Conservation (phyloP, 768 basidiomycete species). For the Panellus pusillus region DNA sequence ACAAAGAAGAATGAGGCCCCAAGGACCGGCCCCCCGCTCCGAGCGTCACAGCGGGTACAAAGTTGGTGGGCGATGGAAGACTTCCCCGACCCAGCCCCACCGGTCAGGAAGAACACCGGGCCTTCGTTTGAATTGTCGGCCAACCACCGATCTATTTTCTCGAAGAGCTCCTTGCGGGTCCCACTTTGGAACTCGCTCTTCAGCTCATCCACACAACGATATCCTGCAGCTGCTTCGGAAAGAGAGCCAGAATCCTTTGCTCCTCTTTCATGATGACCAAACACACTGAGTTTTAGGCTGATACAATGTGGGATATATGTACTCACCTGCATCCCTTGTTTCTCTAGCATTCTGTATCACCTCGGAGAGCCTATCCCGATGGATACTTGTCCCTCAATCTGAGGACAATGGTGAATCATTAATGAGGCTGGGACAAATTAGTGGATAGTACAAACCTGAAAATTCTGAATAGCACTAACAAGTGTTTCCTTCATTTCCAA, state of each 20-base stretch:
- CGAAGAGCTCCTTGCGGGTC: neutral
- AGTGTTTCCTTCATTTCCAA: neutral
- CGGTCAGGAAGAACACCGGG: conserved; percentile 1
- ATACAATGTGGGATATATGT: neutral
- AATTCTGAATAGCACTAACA: neutral
- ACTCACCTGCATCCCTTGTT: neutral
- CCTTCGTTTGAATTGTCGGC: neutral
- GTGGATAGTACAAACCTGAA: neutral
- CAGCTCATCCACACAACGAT: no score
- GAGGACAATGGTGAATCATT: no score
- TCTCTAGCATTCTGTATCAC: neutral
- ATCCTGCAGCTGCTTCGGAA: no score
- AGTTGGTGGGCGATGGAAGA: no score
- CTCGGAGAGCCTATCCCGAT: neutral
- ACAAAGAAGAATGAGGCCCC: no score
- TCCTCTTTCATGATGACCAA: neutral
- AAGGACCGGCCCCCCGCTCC: neutral
- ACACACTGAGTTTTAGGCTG: neutral
- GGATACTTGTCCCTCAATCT: conserved; percentile 1
- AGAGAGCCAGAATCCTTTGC: neutral
- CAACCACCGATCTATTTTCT: neutral
- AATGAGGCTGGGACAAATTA: no score
- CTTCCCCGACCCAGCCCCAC: conserved; percentile 3
- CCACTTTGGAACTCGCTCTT: neutral
- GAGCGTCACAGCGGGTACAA: neutral